A percentile compares a stretch with the other conserved stretches of the same genome.
These are phyloP conservation scores for Metschnikowia chrysomelidarum DNA, from an alignment of 805 yeast genomes.

Conservation along the genomic window DNA sequence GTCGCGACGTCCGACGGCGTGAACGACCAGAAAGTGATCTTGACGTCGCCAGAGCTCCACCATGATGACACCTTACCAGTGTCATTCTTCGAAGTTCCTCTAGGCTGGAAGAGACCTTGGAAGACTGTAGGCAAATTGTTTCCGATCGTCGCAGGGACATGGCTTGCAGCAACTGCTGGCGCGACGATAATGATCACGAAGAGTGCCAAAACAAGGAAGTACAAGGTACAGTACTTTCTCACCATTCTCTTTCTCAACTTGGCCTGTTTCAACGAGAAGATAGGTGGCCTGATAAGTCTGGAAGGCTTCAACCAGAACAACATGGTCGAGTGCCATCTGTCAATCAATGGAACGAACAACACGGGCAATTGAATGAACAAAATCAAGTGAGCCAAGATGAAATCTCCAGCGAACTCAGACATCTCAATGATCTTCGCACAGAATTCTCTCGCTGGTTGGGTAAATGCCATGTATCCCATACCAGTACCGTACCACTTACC, in stretches of 20 bases:
- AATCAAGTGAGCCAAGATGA: slow-evolving; percentile 85
- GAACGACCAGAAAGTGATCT: slow-evolving; percentile 49
- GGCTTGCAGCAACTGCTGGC: slow-evolving; percentile 82
- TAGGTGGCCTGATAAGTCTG: slow-evolving; percentile 96
- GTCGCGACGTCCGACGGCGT: slow-evolving; percentile 51
- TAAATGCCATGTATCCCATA: slow-evolving; percentile 88
- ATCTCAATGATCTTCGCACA: slow-evolving; percentile 90
- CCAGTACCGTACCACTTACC: slow-evolving; percentile 99
- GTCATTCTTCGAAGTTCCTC: slow-evolving; percentile 76
- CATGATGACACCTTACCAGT: slow-evolving; percentile 51
- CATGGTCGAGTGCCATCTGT: slow-evolving; percentile 97
- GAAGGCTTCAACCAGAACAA: slow-evolving; percentile 98
- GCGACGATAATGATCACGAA: slow-evolving; percentile 80
- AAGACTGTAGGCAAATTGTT: slow-evolving; percentile 34
- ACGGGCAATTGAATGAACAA: slow-evolving; percentile 88
- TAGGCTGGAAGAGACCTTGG: slow-evolving; percentile 86
- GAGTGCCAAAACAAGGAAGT: slow-evolving; percentile 63
- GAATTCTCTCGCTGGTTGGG: slow-evolving; percentile 96
- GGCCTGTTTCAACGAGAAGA: slow-evolving; percentile 94
- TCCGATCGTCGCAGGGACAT: slow-evolving; percentile 41
- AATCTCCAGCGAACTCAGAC: slow-evolving; percentile 96
- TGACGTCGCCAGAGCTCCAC: slow-evolving; percentile 19
- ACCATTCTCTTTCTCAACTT: slow-evolving; percentile 97
- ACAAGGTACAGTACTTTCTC: slow-evolving; percentile 83
- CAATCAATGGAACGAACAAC: slow-evolving; percentile 79